Evolutionary conservation across 768 basidiomycete genomes (phyloP), one percentile per base, ranked within the genome.

Genomic region (Suillus decipiens): DNA sequence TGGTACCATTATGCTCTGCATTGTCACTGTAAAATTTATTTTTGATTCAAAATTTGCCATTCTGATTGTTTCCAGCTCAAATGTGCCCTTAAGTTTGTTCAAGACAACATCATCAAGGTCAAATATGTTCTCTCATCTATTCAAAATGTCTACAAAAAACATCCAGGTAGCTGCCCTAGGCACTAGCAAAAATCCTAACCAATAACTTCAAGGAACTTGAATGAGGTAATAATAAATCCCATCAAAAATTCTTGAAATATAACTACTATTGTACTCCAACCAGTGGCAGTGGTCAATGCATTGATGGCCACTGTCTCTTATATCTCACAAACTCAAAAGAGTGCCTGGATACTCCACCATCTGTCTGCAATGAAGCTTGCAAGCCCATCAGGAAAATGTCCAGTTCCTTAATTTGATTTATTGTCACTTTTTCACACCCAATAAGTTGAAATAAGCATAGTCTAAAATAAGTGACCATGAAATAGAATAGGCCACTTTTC

Each of bases 51-150:
- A 60, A n/a, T 6, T 43, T n/a, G 39, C 11, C 24, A 11, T 24
- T 28, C 34, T 33, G 31, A 43, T 28, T 19, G 4, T 24, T 33
- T 12, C 34, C 48, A 61, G 60, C 48, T 51, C 15, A 36, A 61
- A 50, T 50, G 22, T 2, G 50, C n/a, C 2, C 45, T 61, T 19
- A 41, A 17, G 42, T 60, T 60, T 60, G 12, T 60, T 45, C 11
- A 5, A 28, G 59, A 60, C 19, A 19, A 34, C 12, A 47, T 43
- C 36, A 60, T 60, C 43, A 43, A 47, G 24, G 59, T 60, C 15
- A n/a, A 43, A 17, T 22, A 60, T 5, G 31, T 60, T 43, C 24
- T 60, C 10, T 11, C 59, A 7, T 24, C n/a, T 31, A 60, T 47
- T n/a, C n/a, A n/a, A n/a, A n/a, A n/a, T n/a, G n/a, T n/a, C n/a